phyloP scores from a whole-genome alignment of 306 rosid species.

The Ceratonia siliqua region DNA sequence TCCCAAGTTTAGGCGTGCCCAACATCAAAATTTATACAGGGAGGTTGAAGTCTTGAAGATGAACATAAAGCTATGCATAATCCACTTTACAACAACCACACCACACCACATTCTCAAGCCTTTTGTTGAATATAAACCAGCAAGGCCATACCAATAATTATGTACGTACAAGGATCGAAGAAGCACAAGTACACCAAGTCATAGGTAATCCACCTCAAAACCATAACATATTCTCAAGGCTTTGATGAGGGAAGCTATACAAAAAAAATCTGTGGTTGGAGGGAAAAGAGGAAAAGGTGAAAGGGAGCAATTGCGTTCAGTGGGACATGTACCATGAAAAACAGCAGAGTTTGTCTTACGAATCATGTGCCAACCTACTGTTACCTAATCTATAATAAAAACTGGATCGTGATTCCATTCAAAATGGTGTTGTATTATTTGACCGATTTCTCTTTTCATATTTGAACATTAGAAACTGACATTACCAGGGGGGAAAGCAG shows the following conservation, averaged over 20 bases:
- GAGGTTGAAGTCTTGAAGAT: too few relatives aligned
- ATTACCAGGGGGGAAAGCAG: constrained; percentile 28
- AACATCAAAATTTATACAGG: too few relatives aligned
- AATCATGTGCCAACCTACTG: background rate
- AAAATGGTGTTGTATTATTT: constrained; percentile 64
- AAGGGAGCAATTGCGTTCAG: background rate
- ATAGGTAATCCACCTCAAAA: background rate
- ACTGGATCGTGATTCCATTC: constrained; percentile 28
- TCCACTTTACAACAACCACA: too few relatives aligned
- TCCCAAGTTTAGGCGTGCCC: too few relatives aligned
- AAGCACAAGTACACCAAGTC: background rate
- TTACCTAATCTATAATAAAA: constrained; percentile 5
- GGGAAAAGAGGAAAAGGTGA: too few relatives aligned
- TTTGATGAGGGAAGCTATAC: background rate
- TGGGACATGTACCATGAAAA: background rate
- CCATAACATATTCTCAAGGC: background rate
- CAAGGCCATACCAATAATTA: background rate
- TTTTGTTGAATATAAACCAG: background rate
- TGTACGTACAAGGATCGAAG: background rate
- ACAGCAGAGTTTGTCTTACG: background rate
- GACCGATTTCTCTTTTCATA: constrained; percentile 55
- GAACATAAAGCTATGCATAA: too few relatives aligned
- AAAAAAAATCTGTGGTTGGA: too few relatives aligned
- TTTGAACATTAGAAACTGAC: constrained; percentile 47
- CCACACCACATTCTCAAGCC: background rate